These are phyloP conservation scores for Pseudoneurospora amorphoporcata DNA, from an alignment of 495 filamentous ascomycete genomes.

Conservation along the genomic window DNA sequence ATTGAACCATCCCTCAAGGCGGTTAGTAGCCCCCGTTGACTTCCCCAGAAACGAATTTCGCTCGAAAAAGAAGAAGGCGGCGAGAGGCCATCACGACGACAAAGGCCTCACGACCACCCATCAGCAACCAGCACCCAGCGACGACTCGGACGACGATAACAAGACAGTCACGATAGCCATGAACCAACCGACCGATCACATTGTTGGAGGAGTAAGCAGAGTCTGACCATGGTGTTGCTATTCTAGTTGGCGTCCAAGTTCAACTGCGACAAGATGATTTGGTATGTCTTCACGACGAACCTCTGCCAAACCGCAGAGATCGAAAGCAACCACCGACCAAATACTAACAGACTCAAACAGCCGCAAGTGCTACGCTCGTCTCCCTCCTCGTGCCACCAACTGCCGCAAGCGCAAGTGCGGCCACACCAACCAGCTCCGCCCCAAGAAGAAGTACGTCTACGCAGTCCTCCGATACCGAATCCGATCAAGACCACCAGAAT, in stretches of 20 bases:
- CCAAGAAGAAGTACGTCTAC: conserved; percentile 82
- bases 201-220: not conserved
- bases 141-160: not conserved
- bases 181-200: not conserved
- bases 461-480: not conserved
- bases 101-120: not conserved
- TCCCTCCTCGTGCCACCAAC: conserved; percentile 97
- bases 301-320: not conserved
- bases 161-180: not conserved
- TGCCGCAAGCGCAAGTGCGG: conserved; percentile 99
- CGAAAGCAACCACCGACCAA: not conserved
- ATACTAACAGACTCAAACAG: not conserved
- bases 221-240: not conserved
- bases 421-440: conserved; percentile 98
- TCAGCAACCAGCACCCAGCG: not conserved
- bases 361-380: conserved; percentile 99
- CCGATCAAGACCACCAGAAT: not conserved
- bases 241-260: conserved; percentile 73
- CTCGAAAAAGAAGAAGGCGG: not conserved
- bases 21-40: not conserved
- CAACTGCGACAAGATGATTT: conserved; percentile 99
- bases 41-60: not conserved
- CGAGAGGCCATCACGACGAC: not conserved
- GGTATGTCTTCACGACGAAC: conserved; percentile 17
- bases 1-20: not conserved